Percentiles rank a stretch among this genome's conserved stretches.
Conservation (phyloP, 352 stramenopile species). For the Phytophthora syringae region DNA sequence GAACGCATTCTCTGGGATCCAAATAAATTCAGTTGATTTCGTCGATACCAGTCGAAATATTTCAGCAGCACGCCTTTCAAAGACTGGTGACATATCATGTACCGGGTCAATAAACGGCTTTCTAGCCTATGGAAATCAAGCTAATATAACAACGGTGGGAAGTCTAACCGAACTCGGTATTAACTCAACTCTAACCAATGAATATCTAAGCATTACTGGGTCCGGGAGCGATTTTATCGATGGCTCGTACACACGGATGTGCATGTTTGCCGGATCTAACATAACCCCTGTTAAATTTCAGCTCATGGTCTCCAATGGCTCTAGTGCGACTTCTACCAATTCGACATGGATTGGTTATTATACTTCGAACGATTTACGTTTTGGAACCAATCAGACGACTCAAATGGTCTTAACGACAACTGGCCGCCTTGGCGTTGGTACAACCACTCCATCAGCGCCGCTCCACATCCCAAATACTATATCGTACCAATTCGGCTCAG, state of each 20-base stretch:
- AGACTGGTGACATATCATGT: too few relatives aligned
- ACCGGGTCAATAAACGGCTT: neutral
- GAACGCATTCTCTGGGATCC: too few relatives aligned
- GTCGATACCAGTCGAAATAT: too few relatives aligned
- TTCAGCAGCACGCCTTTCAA: too few relatives aligned
- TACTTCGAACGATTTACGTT: slow-evolving; percentile 10
- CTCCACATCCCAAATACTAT: neutral
- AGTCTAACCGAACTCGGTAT: slow-evolving; percentile 11
- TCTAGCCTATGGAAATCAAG: slow-evolving; percentile 18
- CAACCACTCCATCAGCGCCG: neutral
- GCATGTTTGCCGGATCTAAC: slow-evolving; percentile 12
- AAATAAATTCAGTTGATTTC: too few relatives aligned
- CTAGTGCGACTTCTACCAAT: neutral
- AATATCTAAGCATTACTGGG: slow-evolving; percentile 22
- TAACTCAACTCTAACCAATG: slow-evolving; percentile 16
- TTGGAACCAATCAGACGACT: slow-evolving; percentile 3
- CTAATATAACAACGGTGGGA: slow-evolving; percentile 22
- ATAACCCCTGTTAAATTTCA: slow-evolving; percentile 13
- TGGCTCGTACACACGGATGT: slow-evolving; percentile 17
- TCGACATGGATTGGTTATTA: neutral
- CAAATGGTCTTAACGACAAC: slow-evolving; percentile 5
- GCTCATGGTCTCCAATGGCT: neutral
- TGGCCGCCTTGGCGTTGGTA: slow-evolving; percentile 3
- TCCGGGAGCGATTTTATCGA: slow-evolving; percentile 10
- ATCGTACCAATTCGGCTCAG: neutral